These are phyloP conservation scores for Verticillium nubilum DNA, from an alignment of 2,329 filamentous ascomycete genomes.

Conservation along the genomic window DNA sequence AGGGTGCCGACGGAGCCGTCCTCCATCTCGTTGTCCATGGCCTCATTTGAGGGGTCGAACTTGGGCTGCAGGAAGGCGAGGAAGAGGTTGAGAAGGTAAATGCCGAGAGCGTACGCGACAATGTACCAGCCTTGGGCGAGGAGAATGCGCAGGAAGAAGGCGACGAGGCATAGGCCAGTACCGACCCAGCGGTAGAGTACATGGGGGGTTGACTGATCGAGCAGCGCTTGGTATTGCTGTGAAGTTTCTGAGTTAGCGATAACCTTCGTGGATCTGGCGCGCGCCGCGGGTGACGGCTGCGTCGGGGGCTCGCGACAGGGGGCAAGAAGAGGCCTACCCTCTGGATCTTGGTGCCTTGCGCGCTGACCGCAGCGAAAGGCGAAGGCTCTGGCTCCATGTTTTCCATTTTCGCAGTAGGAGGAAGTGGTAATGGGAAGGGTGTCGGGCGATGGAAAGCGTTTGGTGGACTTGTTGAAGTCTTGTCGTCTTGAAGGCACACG, in stretches of 20 bases:
- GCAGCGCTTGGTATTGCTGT: slow-evolving; percentile 88
- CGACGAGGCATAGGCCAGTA: slow-evolving; percentile 66
- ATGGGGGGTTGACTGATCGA: slow-evolving; percentile 90
- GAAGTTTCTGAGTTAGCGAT: slow-evolving; percentile 11
- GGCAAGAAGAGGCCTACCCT: slow-evolving; percentile 47
- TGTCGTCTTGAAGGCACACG: neutral
- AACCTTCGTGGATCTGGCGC: neutral
- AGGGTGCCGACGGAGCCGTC: slow-evolving; percentile 78
- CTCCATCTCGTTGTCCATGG: slow-evolving; percentile 90
- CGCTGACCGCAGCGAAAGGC: slow-evolving; percentile 83
- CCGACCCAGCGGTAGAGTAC: slow-evolving; percentile 85
- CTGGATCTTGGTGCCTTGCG: slow-evolving; percentile 72
- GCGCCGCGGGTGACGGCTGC: neutral
- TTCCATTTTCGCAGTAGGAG: slow-evolving; percentile 57
- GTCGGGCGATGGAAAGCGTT: neutral
- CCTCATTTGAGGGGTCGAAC: slow-evolving; percentile 94
- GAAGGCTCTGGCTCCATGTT: slow-evolving; percentile 81
- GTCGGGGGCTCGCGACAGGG: neutral
- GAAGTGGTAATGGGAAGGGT: neutral
- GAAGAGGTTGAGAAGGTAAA: slow-evolving; percentile 98
- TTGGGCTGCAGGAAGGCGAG: slow-evolving; percentile 97
- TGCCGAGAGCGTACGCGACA: slow-evolving; percentile 94
- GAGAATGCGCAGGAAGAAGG: slow-evolving; percentile 88
- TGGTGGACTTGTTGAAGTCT: neutral
- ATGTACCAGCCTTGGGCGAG: slow-evolving; percentile 98